Base-by-base conservation (phyloP, 2,329 filamentous ascomycete species). In the Pseudopithomyces maydicus region DNA sequence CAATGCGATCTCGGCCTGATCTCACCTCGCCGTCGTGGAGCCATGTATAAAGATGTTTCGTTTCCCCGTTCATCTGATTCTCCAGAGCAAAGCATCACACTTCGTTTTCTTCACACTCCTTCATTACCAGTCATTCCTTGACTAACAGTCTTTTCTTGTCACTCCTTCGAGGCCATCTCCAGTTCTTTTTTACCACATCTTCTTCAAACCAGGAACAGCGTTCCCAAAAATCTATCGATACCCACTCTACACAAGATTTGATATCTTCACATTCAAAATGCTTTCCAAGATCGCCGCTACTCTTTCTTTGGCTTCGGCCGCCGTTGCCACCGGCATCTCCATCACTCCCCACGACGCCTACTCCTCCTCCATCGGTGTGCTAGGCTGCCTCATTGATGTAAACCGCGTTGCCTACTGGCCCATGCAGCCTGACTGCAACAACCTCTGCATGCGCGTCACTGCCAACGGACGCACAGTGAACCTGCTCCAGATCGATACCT, bases 391-490 rank as follows among this genome's bases (percentile, higher is more conserved):
- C 72, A 79, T 87, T 73, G 73, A 87, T 73, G 85, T 81, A 60
- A 82, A 87, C 78, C 83, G 84, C 38, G 80, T 87, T 39, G 85
- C 85, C 59, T 87, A 87, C 79, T 88, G 84, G 82, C 85, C 85
- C 8, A 70, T 68, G 29, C 68, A 77, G 6, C 78, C 84, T 44
- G 79, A 79, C 75, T 87, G 85, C 78, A 75, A 81, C 74, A 79
- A 84, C 70, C 79, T 87, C 59, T 87, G 85, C 74, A 77, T 86
- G 66, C 81, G 81, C 70, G 75, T 87, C 58, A 79, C 77, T 52
- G 75, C 83, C 70, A 77, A 72, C 47, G 81, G 74, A 54, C 82
- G 82, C 57, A 78, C 73, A 35, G 72, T 88, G 56, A 79, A 85
- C 64, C 82, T 91, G 49, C 80, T 87, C 57, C 81, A 81, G 69